Conservation (phyloP, 345 rosid species). For the Hirschfeldia incana region DNA sequence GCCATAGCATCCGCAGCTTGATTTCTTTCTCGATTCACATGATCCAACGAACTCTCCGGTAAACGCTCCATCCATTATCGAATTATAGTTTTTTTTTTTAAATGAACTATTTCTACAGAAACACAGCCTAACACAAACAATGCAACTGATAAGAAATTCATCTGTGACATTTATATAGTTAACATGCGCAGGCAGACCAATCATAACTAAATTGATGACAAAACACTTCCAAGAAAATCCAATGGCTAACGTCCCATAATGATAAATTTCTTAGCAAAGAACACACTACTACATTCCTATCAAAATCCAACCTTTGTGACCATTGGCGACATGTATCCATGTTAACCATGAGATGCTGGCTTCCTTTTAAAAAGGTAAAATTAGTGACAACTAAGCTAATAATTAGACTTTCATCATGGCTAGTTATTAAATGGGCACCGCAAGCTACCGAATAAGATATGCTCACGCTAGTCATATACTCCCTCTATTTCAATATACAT, state of each 20-base stretch:
- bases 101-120: not conserved
- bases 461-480: not conserved
- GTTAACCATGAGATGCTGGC: not conserved
- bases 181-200: not conserved
- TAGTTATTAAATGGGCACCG: constrained; percentile 9
- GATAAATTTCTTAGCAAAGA: not conserved
- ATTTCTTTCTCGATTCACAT: too few relatives aligned
- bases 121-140: not conserved
- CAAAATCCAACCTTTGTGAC: not conserved
- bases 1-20: too few relatives aligned
- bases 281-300: not conserved
- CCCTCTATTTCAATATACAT: too few relatives aligned
- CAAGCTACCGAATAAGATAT: constrained; percentile 5
- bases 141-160: not conserved
- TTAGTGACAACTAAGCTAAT: not conserved
- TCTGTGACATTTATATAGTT: not conserved
- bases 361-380: not conserved
- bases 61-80: too few relatives aligned
- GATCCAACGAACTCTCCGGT: too few relatives aligned
- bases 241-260: not conserved
- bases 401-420: constrained; percentile 13
- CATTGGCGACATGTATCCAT: constrained; percentile 2
- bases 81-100: too few relatives aligned
- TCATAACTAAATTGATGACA: not conserved
- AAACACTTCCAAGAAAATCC: not conserved